Evolutionary conservation across 2,329 filamentous ascomycete species (phyloP).

Genomic region (Beauveria scarabaeidicola): DNA sequence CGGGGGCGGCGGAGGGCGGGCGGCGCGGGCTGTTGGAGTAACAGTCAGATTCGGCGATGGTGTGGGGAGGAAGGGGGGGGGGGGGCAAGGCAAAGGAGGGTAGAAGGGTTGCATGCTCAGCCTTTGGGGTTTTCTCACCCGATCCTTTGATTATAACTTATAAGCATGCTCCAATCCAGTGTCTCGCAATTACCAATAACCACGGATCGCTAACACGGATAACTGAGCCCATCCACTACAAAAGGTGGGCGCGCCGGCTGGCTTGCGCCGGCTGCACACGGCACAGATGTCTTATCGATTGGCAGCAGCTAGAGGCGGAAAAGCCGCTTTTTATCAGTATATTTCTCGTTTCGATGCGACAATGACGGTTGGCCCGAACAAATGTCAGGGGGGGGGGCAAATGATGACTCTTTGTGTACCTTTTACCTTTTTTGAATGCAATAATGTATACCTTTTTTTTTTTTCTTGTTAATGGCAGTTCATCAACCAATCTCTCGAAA

Average conservation of each 20-base stretch:
- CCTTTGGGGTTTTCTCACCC: background rate
- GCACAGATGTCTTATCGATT: slow-evolving; percentile 20
- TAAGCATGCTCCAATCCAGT: slow-evolving; percentile 1
- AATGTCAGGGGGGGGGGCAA: too few relatives aligned
- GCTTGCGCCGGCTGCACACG: slow-evolving; percentile 21
- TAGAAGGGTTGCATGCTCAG: too few relatives aligned
- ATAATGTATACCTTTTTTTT: too few relatives aligned
- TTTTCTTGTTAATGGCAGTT: too few relatives aligned
- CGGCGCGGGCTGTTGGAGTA: background rate
- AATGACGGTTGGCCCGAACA: background rate
- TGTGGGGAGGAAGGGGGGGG: background rate
- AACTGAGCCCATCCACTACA: too few relatives aligned
- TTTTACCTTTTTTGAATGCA: background rate
- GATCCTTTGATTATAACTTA: too few relatives aligned
- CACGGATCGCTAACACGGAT: too few relatives aligned
- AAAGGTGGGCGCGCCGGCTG: background rate
- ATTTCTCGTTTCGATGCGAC: background rate
- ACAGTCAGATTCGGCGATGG: background rate
- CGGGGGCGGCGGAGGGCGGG: background rate
- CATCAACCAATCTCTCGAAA: too few relatives aligned
- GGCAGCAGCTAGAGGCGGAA: background rate
- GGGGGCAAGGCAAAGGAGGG: too few relatives aligned
- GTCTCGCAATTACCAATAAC: slow-evolving; percentile 3
- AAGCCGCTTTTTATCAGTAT: background rate
- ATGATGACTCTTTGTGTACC: background rate